Evolutionary conservation across 352 stramenopile genomes (phyloP).

Genomic region (Phytophthora pluvialis): DNA sequence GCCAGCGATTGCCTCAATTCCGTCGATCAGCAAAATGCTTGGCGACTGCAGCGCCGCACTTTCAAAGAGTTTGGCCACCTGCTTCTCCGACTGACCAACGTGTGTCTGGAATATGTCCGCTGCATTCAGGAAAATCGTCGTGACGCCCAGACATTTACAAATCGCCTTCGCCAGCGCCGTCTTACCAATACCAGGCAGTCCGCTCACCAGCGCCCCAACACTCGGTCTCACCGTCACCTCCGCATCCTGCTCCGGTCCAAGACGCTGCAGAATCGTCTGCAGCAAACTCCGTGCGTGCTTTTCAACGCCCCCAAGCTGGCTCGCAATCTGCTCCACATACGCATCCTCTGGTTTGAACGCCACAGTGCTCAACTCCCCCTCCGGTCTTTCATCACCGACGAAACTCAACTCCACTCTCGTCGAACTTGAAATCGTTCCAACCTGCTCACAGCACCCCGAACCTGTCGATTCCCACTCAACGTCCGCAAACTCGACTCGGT

Average conservation of each 20-base stretch:
- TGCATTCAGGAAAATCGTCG: slow-evolving; percentile 67
- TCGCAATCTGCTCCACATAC: slow-evolving; percentile 41
- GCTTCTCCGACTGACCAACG: slow-evolving; percentile 90
- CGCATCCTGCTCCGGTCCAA: slow-evolving; percentile 10
- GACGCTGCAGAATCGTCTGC: slow-evolving; percentile 45
- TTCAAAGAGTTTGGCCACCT: slow-evolving; percentile 73
- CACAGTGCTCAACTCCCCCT: background rate
- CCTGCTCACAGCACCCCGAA: slow-evolving; percentile 43
- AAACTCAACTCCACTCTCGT: slow-evolving; percentile 47
- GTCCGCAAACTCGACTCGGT: slow-evolving; percentile 40
- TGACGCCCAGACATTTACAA: slow-evolving; percentile 46
- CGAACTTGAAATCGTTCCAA: slow-evolving; percentile 32
- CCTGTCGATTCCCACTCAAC: slow-evolving; percentile 35
- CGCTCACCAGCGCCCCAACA: slow-evolving; percentile 71
- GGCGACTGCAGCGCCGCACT: slow-evolving; percentile 48
- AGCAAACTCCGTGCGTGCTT: slow-evolving; percentile 46
- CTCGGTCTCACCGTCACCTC: slow-evolving; percentile 24
- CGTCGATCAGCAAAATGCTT: slow-evolving; percentile 88
- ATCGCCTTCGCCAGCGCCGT: slow-evolving; percentile 59
- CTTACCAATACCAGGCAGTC: slow-evolving; percentile 79
- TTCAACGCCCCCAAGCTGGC: slow-evolving; percentile 48
- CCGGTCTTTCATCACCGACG: slow-evolving; percentile 2
- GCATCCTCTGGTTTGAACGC: slow-evolving; percentile 34
- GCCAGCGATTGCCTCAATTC: slow-evolving; percentile 89
- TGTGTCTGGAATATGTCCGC: slow-evolving; percentile 95